Conservation (phyloP, 2,329 filamentous ascomycete species). For the Clonostachys rhizophaga region DNA sequence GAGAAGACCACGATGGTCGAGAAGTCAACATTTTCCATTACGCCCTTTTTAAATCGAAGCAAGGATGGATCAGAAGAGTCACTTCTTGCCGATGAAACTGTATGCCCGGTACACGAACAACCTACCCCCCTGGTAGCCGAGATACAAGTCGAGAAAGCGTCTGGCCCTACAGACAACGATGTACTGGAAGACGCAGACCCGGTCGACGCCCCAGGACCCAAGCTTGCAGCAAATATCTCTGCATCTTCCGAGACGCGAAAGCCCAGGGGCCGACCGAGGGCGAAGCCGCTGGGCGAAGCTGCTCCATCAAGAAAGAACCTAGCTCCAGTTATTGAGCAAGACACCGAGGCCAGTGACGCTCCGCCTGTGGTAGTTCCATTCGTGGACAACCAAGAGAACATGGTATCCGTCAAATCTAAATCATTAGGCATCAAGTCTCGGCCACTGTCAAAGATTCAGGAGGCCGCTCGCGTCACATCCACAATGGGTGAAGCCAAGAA, state of each 20-base stretch:
- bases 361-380: too few relatives aligned
- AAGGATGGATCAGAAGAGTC: constrained; percentile 21
- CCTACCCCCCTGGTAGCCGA: constrained; percentile 13
- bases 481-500: constrained; percentile 41
- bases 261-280: constrained; percentile 37
- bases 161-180: too few relatives aligned
- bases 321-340: neutral
- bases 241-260: constrained; percentile 17
- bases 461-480: neutral
- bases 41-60: constrained; percentile 81
- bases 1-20: constrained; percentile 60
- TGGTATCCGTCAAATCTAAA: too few relatives aligned
- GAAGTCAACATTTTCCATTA: constrained; percentile 91
- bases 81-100: constrained; percentile 3
- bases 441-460: too few relatives aligned
- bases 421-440: too few relatives aligned
- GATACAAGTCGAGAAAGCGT: neutral
- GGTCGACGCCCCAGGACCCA: too few relatives aligned
- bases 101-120: constrained; percentile 6
- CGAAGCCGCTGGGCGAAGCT: constrained; percentile 37
- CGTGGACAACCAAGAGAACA: too few relatives aligned
- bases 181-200: too few relatives aligned
- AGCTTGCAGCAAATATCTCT: too few relatives aligned
- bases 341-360: too few relatives aligned
- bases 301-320: constrained; percentile 39